Evolutionary conservation across 257 asterid genomes (phyloP), one percentile per base, ranked within the genome.

Genomic region (Fraxinus quadrangulata): DNA sequence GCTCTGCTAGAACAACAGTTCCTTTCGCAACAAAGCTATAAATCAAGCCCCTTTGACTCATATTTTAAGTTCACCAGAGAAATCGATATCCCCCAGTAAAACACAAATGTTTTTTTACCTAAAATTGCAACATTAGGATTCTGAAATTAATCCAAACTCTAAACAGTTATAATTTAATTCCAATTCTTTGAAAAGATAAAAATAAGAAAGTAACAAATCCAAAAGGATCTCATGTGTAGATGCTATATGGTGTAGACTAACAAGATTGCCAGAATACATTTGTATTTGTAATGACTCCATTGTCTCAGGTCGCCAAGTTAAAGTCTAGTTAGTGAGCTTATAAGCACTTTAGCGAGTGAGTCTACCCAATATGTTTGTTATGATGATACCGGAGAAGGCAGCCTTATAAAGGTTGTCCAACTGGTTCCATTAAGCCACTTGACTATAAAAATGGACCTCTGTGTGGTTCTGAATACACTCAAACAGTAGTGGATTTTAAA

Each of bases 21-120:
- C 98, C 97, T 85, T 94, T 96, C 6, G 98, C 98, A 26, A 96
- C 99, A 79, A 96, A 96, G 89, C 99, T 96, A 81, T 96, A 96
- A 79, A 96, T 96, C 89, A 96, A 92, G 71, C 99, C 98, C 76
- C 84, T 93, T 19, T 87, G 98, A 84, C 85, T 85, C 99, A 93
- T 93, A 75, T 74, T 83, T 8, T 21, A n/a, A n/a, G 28, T 59
- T 59, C 67, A 21, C 28, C 28, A 47, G 13, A 75, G 67, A 42
- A 79, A 28, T 77, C 69, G 67, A 66, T 28, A 71, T 5, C 19
- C 56, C 72, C 63, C 30, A 36, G 42, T 14, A 73, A 16, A 39
- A 70, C 30, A 63, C 19, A 24, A 34, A 2, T 11, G 28, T 21
- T 28, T 74, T 24, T 71, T 21, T 40, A 77, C 85, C 88, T 80